Evolutionary conservation across 208 protist genomes (phyloP), one percentile per base, ranked within the genome.

Genomic region (Borovskyia barvae): DNA sequence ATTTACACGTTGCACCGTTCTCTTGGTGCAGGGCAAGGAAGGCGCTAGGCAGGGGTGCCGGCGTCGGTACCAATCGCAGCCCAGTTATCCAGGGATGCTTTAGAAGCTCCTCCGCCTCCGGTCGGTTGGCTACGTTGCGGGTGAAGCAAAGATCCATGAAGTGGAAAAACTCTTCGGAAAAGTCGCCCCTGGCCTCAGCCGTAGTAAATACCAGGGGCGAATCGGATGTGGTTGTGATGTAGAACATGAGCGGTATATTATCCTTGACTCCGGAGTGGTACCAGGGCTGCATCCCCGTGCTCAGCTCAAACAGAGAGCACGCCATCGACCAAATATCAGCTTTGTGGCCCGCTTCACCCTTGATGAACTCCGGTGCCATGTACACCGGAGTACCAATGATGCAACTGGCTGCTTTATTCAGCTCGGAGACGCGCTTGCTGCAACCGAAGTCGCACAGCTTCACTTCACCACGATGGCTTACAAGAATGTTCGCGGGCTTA

Each of bases 361-460:
- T 93, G 61, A 96, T 96, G 48, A 92, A 67, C 59, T 96, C 90
- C 5, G 90, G 90, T 0, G 90, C 77, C 84, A 96, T 94, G 75
- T 96, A 96, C 11, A 88, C 77, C 17, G 90, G 90, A 2, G 90
- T 96, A 11, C 90, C 90, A 51, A 96, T 87, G 47, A 96, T 87
- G 63, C 81, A 92, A 51, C 73, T 90, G 32, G 82, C 62, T 14
- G 87, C 77, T 55, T 87, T 91, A 66, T 70, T 90, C 25, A 92
- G 72, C 61, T 96, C 87, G 36, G 77, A 80, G 9, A 96, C 71
- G n/a, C 87, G 82, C 63, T 94, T 96, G 59, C 84, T 88, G 57
- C 86, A 94, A 20, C 92, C 92, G 72, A 97, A 97, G 55, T 97
- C 92, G 55, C 88, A 91, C 39, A 97, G 60, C 64, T 97, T 97